A percentile compares a stretch with the other conserved stretches of the same genome.
Evolutionary conservation across 257 asterid genomes (phyloP).

Genomic region (Penstemon newberryi): DNA sequence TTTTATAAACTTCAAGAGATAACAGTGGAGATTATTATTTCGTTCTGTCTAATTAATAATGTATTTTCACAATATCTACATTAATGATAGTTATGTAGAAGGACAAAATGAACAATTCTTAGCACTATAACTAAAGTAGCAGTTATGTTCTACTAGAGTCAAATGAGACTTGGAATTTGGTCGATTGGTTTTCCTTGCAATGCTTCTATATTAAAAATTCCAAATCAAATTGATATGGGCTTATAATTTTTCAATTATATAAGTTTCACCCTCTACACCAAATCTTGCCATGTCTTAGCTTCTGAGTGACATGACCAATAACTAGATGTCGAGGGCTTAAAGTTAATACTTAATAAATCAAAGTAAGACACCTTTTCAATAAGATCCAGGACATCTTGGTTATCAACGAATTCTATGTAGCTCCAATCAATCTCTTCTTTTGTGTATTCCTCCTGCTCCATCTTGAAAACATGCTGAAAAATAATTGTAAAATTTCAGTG

Average conservation of each 20-base stretch:
- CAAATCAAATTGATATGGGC: no score
- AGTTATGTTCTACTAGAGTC: background rate
- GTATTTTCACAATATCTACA: no score
- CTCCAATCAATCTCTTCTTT: constrained; percentile 96
- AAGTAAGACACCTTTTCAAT: constrained; percentile 77
- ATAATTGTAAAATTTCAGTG: constrained; percentile 30
- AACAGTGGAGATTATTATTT: background rate
- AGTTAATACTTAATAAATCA: background rate
- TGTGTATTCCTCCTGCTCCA: constrained; percentile 98
- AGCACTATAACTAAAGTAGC: background rate
- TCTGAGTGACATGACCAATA: constrained; percentile 14
- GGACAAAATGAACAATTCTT: background rate
- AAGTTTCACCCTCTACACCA: constrained; percentile 13
- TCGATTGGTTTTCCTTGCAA: background rate
- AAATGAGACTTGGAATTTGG: background rate
- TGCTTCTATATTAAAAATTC: background rate
- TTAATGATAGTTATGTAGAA: no score
- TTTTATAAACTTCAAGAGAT: background rate
- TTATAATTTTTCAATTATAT: no score
- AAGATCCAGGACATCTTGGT: constrained; percentile 96
- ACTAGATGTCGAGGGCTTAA: background rate
- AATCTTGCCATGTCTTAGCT: background rate
- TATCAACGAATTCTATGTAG: constrained; percentile 95
- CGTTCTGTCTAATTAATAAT: background rate
- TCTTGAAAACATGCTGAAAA: constrained; percentile 93